Evolutionary conservation across 257 asterid species (phyloP), one percentile per base, ranked within the genome.

Genomic region (Salvia miltiorrhiza): DNA sequence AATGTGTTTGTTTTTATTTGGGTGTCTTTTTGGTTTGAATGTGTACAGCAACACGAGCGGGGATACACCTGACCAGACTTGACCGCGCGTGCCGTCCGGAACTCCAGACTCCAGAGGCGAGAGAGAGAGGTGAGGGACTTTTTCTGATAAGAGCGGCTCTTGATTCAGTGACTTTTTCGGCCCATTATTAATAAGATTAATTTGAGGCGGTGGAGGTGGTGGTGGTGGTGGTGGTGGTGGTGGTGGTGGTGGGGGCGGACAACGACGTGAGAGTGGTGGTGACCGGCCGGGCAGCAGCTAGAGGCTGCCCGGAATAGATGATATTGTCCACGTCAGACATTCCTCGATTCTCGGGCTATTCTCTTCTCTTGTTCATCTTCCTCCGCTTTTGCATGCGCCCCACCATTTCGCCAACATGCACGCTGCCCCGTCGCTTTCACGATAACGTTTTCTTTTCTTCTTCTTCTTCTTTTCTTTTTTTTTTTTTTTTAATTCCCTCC

Each of bases 81-180:
- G 95, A 86, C 88, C 90, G 84, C 90, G 92, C 95, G 89, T 88
- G 95, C 93, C 88, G 93, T 82, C 90, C 93, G 95, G 92, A 80
- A 30, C 35, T 30, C 35, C 35, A 30, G n/a, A 76, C 69, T 73
- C 49, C 82, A 76, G 77, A 72, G 74, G 7, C 39, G 48, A n/a
- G 65, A 58, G 73, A 67, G 45, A 32, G 28, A 61, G n/a, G 6
- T 5, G 37, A 32, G 2, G 7, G 43, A 7, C 43, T 37, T 9
- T 30, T 30, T 30, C 5, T 30, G 78, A 60, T 76, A 79, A 65
- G 73, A 55, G 7, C 9, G 47, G 57, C 47, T 55, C 33, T 65
- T 52, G 69, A 56, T 60, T 78, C 84, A 67, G 63, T 77, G 69
- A 48, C 84, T 78, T 78, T 82, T 80, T 16, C 4, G 40, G 50